Evolutionary conservation across 257 asterid species (phyloP).

Genomic region (Thymus mandschuricus): DNA sequence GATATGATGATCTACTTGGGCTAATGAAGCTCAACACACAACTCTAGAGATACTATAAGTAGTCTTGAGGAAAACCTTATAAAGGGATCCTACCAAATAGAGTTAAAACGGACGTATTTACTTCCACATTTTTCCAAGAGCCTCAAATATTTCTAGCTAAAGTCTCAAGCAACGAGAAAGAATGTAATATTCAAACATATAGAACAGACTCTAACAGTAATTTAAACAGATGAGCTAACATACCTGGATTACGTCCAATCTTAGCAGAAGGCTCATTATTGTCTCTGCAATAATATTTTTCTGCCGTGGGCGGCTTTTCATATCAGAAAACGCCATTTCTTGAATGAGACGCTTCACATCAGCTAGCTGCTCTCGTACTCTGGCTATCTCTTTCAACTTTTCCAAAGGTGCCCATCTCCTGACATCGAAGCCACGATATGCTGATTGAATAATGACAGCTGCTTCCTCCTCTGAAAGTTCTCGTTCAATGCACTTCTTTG

Average conservation of each 20-base stretch:
- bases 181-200: background rate
- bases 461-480: conserved; percentile 59
- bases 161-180: background rate
- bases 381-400: conserved; percentile 63
- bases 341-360: conserved; percentile 44
- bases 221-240: background rate
- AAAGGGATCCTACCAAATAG: conserved; percentile 8
- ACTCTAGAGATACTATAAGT: too few species aligned
- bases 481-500: conserved; percentile 19
- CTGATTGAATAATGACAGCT: conserved; percentile 66
- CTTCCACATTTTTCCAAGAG: background rate
- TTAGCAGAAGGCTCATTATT: conserved; percentile 67
- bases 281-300: conserved; percentile 47
- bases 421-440: conserved; percentile 65
- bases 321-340: conserved; percentile 46
- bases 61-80: background rate
- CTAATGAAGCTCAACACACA: background rate
- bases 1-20: background rate
- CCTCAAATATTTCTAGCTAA: too few species aligned
- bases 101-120: background rate
- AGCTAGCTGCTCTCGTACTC: conserved; percentile 46
- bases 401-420: conserved; percentile 68
- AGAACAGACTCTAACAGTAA: background rate
- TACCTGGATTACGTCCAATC: conserved; percentile 73
- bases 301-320: conserved; percentile 37